Percentiles rank a stretch among this genome's conserved stretches.
Conservation (phyloP, 192 early-diverging fungal species). For the Backusella liffmaniae region DNA sequence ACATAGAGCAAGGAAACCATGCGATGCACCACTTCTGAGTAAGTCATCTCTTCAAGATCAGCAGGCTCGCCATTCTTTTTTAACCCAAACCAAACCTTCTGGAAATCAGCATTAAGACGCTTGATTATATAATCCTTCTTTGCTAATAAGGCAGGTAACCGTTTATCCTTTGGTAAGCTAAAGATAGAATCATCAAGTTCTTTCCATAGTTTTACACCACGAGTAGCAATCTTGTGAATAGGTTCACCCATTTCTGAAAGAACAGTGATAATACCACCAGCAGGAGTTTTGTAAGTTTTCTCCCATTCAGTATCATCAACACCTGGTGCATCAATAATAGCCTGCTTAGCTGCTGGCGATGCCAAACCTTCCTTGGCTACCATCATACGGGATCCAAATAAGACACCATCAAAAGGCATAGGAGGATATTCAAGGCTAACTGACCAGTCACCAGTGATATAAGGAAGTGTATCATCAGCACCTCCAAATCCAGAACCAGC, state of each 20-base stretch:
- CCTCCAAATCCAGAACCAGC: conserved; percentile 93
- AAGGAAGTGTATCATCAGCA: conserved; percentile 81
- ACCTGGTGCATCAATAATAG: conserved; percentile 83
- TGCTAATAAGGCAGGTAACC: conserved; percentile 62
- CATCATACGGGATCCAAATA: conserved; percentile 94
- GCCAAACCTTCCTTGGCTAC: conserved; percentile 86
- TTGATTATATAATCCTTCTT: conserved; percentile 88
- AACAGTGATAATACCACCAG: conserved; percentile 82
- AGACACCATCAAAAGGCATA: conserved; percentile 95
- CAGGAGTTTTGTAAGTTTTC: conserved; percentile 71
- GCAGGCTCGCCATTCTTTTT: conserved; percentile 72
- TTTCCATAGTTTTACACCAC: conserved; percentile 75
- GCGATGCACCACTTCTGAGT: conserved; percentile 81
- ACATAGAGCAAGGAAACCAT: conserved; percentile 82
- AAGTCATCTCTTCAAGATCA: conserved; percentile 93
- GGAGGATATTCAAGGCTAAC: conserved; percentile 71
- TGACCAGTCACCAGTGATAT: conserved; percentile 93
- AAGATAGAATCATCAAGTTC: conserved; percentile 83
- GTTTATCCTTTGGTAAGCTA: conserved; percentile 80
- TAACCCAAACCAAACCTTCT: conserved; percentile 93
- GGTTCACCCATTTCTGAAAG: conserved; percentile 91
- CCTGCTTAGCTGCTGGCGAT: conserved; percentile 77
- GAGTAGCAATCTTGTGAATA: conserved; percentile 91
- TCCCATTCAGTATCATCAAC: conserved; percentile 82
- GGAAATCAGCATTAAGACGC: conserved; percentile 84